A percentile compares a stretch with the other conserved stretches of the same genome.
Conservation (phyloP, 2,329 filamentous ascomycete genomes). For the Pseudopithomyces chartarum region DNA sequence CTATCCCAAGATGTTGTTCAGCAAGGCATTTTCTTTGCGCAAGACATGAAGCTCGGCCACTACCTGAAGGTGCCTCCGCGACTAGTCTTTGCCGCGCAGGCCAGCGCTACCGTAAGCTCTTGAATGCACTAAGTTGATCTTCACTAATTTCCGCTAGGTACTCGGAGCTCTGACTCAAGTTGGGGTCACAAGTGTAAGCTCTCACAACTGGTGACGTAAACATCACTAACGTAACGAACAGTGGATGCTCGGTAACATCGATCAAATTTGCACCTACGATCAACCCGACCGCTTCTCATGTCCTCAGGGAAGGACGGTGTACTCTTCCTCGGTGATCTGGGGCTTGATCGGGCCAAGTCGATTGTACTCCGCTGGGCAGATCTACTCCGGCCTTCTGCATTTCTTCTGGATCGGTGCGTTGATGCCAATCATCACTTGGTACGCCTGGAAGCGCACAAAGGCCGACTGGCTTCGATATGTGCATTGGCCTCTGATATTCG, state of each 20-base stretch:
- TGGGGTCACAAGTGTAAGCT: constrained; percentile 67
- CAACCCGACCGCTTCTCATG: constrained; percentile 88
- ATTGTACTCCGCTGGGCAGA: not conserved
- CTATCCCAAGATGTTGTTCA: constrained; percentile 89
- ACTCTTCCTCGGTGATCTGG: constrained; percentile 89
- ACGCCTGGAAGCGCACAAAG: constrained; percentile 3
- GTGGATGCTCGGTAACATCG: constrained; percentile 84
- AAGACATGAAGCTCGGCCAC: constrained; percentile 84
- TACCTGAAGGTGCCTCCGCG: constrained; percentile 68
- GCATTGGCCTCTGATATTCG: constrained; percentile 3
- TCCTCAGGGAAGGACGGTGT: constrained; percentile 84
- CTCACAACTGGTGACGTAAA: not conserved
- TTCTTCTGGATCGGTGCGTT: constrained; percentile 76
- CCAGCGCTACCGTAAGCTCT: constrained; percentile 57
- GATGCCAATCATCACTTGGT: constrained; percentile 4
- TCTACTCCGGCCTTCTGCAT: constrained; percentile 48
- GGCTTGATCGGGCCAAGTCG: constrained; percentile 76
- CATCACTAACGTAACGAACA: not conserved
- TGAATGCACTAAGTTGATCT: constrained; percentile 68
- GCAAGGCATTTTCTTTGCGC: constrained; percentile 86
- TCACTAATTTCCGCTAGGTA: constrained; percentile 63
- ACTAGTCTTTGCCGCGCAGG: constrained; percentile 3
- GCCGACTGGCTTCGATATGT: not conserved
- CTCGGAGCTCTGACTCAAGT: constrained; percentile 83
- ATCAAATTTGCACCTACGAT: constrained; percentile 74